Evolutionary conservation across 352 stramenopile genomes (phyloP).

Genomic region (Blastocystis sp.): DNA sequence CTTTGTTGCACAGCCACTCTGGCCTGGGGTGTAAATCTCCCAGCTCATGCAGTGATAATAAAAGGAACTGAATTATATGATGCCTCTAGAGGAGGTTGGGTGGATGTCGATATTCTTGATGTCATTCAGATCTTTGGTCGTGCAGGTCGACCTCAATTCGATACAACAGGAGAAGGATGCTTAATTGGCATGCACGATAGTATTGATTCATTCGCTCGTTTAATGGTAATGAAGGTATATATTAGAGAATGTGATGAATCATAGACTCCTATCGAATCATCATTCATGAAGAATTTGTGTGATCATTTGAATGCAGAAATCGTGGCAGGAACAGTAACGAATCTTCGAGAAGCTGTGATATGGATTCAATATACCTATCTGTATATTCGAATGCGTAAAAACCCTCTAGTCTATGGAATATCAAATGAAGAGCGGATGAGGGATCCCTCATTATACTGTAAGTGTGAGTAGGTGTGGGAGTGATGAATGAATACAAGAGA

Average conservation of each 20-base stretch:
- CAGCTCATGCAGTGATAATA: constrained; percentile 96
- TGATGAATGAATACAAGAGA: constrained; percentile 15
- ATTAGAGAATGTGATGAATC: neutral
- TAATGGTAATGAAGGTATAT: constrained; percentile 65
- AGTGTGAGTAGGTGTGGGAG: constrained; percentile 66
- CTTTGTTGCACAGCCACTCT: constrained; percentile 97
- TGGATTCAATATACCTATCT: constrained; percentile 98
- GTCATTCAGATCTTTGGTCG: constrained; percentile 99
- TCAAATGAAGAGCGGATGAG: constrained; percentile 84
- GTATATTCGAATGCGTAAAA: constrained; percentile 96
- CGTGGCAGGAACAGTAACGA: constrained; percentile 94
- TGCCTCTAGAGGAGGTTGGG: constrained; percentile 92
- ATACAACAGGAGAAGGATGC: constrained; percentile 94
- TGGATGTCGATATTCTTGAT: constrained; percentile 95
- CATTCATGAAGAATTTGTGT: constrained; percentile 93
- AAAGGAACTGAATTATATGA: constrained; percentile 99
- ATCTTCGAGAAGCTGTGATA: constrained; percentile 87
- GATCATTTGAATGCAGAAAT: constrained; percentile 99
- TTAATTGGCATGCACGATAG: constrained; percentile 94
- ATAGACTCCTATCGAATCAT: constrained; percentile 94
- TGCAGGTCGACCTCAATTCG: constrained; percentile 95
- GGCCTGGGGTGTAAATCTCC: constrained; percentile 97
- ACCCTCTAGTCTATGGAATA: constrained; percentile 95
- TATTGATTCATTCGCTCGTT: constrained; percentile 72
- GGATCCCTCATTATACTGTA: constrained; percentile 80